Conservation (phyloP, 495 filamentous ascomycete species). For the Tuber magnatum region DNA sequence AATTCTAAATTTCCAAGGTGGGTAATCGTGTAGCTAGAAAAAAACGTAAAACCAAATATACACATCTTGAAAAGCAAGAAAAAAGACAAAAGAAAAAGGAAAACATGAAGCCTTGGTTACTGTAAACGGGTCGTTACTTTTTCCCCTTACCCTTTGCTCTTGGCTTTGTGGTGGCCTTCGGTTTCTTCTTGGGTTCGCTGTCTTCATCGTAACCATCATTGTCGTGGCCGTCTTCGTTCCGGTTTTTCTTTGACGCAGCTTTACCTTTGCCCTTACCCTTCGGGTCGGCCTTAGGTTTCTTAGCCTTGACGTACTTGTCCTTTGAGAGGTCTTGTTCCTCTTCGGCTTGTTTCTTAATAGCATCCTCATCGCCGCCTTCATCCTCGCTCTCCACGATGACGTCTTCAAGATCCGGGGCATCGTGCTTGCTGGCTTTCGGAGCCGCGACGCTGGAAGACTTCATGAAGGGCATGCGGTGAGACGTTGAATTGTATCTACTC, state of each 20-base stretch:
- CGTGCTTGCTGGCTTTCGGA: conserved; percentile 61
- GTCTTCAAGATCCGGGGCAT: conserved; percentile 89
- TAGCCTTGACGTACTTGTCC: conserved; percentile 91
- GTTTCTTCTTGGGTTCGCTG: conserved; percentile 48
- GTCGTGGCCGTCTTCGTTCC: neutral
- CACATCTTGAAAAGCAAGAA: neutral
- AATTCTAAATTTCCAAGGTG: neutral
- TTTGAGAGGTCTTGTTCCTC: conserved; percentile 74
- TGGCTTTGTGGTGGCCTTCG: conserved; percentile 38
- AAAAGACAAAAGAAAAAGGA: neutral
- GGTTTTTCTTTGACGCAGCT: conserved; percentile 48
- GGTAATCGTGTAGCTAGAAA: neutral
- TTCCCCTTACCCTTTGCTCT: conserved; percentile 44
- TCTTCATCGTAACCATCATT: neutral
- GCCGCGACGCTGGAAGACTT: conserved; percentile 70
- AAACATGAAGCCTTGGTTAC: no score
- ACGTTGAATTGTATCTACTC: conserved; percentile 69
- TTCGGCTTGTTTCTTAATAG: conserved; percentile 54
- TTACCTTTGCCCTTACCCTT: conserved; percentile 54
- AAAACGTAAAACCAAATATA: neutral
- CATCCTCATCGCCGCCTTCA: conserved; percentile 57
- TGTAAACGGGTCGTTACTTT: conserved; percentile 19
- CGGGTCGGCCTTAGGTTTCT: conserved; percentile 54
- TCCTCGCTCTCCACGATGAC: conserved; percentile 90
- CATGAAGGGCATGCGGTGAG: conserved; percentile 92